Percentiles rank a stretch among this genome's conserved stretches.
phyloP scores from a whole-genome alignment of 768 basidiomycete species.

The Suillus brevipes region DNA sequence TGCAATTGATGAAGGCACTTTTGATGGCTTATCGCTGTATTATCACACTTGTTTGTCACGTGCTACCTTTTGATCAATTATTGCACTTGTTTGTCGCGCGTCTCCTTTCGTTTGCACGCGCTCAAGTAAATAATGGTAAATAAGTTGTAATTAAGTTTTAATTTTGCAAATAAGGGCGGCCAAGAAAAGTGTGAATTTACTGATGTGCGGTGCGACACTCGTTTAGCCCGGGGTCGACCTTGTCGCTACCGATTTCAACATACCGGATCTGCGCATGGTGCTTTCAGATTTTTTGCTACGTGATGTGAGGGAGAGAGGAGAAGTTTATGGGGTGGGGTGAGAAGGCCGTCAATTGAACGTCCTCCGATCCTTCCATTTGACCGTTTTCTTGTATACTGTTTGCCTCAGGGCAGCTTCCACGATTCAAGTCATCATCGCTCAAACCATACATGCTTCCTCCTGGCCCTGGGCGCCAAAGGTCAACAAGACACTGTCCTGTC shows the following conservation, averaged over 20 bases:
- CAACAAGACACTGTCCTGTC: background rate
- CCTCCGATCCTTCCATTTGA: slow-evolving; percentile 3
- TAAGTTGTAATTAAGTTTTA: too few relatives aligned
- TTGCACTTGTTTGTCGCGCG: too few relatives aligned
- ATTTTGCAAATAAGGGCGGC: too few relatives aligned
- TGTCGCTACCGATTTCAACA: background rate
- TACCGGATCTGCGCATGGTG: background rate
- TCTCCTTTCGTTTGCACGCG: too few relatives aligned
- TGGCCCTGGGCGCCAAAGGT: background rate
- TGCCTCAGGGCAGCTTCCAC: background rate
- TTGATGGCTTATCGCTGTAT: too few relatives aligned
- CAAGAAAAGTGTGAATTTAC: too few relatives aligned
- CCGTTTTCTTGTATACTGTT: background rate
- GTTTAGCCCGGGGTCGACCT: background rate
- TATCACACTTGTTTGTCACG: background rate
- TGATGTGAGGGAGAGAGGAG: background rate
- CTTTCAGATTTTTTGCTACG: background rate
- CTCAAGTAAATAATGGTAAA: too few relatives aligned
- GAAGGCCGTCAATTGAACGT: background rate
- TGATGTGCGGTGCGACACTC: background rate
- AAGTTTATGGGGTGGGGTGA: background rate
- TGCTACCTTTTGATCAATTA: background rate
- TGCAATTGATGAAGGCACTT: background rate
- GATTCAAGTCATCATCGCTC: background rate
- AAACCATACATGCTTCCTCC: background rate